Percentiles rank a stretch among this genome's conserved stretches.
Conservation (phyloP, 202 grass and related monocot genomes). For the Schoenoplectus triqueter region DNA sequence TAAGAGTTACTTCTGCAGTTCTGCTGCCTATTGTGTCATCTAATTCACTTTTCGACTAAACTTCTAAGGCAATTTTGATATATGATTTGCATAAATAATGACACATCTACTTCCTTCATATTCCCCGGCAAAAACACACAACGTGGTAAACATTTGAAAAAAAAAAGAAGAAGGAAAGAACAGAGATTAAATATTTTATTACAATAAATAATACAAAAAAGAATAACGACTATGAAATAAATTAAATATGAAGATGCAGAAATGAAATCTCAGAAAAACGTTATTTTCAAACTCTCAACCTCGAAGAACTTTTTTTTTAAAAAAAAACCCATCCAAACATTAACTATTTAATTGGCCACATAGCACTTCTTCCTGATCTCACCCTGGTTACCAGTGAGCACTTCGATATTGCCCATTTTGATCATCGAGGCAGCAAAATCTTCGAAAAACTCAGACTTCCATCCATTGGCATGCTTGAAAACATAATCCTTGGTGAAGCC, state of each 20-base stretch:
- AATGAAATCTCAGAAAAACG: slow-evolving; percentile 16
- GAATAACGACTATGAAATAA: slow-evolving; percentile 24
- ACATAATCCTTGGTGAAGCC: slow-evolving; percentile 60
- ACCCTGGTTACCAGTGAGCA: slow-evolving; percentile 71
- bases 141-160: neutral
- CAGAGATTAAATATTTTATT: slow-evolving; percentile 3
- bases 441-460: slow-evolving; percentile 61
- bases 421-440: slow-evolving; percentile 86
- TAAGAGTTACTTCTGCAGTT: too few relatives aligned
- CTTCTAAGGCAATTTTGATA: too few relatives aligned
- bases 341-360: slow-evolving; percentile 49
- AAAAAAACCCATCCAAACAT: neutral
- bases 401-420: slow-evolving; percentile 64
- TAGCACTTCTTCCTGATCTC: slow-evolving; percentile 91
- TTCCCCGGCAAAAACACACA: too few relatives aligned
- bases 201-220: slow-evolving; percentile 35
- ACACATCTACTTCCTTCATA: too few relatives aligned
- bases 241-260: slow-evolving; percentile 13
- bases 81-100: too few relatives aligned
- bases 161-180: neutral
- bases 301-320: neutral
- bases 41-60: too few relatives aligned
- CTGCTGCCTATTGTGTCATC: too few relatives aligned
- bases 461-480: slow-evolving; percentile 53
- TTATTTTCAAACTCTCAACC: slow-evolving; percentile 35